Percentiles rank a stretch among this genome's conserved stretches.
These are phyloP conservation scores for Talaromyces pinophilus DNA, from an alignment of 2,329 filamentous ascomycete species.

Conservation along the genomic window DNA sequence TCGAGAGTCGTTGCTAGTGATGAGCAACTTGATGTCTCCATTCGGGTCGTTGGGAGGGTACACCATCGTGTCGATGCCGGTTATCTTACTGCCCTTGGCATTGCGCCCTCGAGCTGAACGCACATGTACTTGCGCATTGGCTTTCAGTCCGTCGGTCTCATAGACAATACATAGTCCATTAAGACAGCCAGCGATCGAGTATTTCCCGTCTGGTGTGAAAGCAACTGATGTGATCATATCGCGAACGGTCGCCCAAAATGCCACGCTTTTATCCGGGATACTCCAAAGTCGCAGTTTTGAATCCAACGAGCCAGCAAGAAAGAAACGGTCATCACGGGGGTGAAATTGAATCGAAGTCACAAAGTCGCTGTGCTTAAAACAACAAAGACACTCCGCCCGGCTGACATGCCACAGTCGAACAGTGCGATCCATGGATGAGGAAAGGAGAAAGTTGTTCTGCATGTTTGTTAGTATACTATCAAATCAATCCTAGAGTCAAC, in stretches of 20 bases:
- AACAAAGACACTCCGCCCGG: slow-evolving; percentile 81
- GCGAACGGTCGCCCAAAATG: slow-evolving; percentile 72
- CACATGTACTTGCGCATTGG: slow-evolving; percentile 85
- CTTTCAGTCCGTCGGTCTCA: slow-evolving; percentile 85
- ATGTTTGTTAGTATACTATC: neutral
- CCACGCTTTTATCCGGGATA: slow-evolving; percentile 93
- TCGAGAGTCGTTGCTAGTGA: slow-evolving; percentile 93
- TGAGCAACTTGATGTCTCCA: slow-evolving; percentile 76
- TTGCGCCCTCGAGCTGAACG: slow-evolving; percentile 89
- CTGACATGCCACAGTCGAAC: slow-evolving; percentile 92
- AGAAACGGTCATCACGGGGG: slow-evolving; percentile 92
- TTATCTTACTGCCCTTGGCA: slow-evolving; percentile 95
- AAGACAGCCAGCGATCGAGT: slow-evolving; percentile 82
- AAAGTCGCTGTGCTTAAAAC: slow-evolving; percentile 92
- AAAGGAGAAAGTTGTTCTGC: slow-evolving; percentile 88
- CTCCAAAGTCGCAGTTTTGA: slow-evolving; percentile 89
- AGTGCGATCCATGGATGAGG: slow-evolving; percentile 97
- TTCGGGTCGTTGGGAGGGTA: slow-evolving; percentile 59
- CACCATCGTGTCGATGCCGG: slow-evolving; percentile 77
- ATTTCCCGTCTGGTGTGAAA: slow-evolving; percentile 89
- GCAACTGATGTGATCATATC: slow-evolving; percentile 93
- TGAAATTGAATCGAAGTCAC: slow-evolving; percentile 95
- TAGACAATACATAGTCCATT: slow-evolving; percentile 87
- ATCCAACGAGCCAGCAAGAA: slow-evolving; percentile 89
- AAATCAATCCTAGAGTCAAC: neutral